Evolutionary conservation across 2,329 filamentous ascomycete genomes (phyloP), one percentile per base, ranked within the genome.

Genomic region (Acarospora socialis): DNA sequence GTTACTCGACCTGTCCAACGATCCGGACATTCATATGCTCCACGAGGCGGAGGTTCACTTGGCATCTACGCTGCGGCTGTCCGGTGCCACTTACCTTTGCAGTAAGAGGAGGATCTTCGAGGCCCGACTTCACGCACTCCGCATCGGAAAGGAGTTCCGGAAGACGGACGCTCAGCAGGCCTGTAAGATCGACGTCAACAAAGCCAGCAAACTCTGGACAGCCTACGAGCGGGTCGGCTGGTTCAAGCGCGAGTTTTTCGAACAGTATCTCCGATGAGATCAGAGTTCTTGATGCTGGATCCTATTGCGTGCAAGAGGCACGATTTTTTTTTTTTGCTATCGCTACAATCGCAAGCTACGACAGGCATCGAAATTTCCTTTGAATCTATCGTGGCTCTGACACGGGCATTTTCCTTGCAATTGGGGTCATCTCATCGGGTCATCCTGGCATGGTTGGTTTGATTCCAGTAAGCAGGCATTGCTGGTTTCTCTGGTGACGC

Each of bases 101-200:
- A 90, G 81, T 63, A 95, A 94, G 66, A 77, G 87, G 36, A 77
- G 84, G 38, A 87, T 95, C 49, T 95, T 95, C 53, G 65, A 77
- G 33, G 73, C 74, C 30, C 73, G 81, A 23, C 68, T 87, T 20
- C 70, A 78, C 37, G 70, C 75, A 2, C 59, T 73, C 21, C 57
- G 62, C 34, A 73, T 72, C 21, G 69, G 70, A 50, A 90, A 92
- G 56, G 80, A 86, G 48, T 94, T 93, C 54, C 77, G 82, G 53
- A 93, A 93, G 68, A 95, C 87, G 1, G 82, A 93, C 51, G 83
- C 84, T 4, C 87, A 95, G 55, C 81, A 92, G 53, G 83, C 82
- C n/a, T 92, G 83, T 68, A 92, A 92, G 63, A 93, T 94, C 42
- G 87, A 95, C 48, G 87, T 95, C 53, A 94, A 94, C 65, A 95